Evolutionary conservation across 2,329 filamentous ascomycete genomes (phyloP), one percentile per base, ranked within the genome.

Genomic region (Lojkania enalia): DNA sequence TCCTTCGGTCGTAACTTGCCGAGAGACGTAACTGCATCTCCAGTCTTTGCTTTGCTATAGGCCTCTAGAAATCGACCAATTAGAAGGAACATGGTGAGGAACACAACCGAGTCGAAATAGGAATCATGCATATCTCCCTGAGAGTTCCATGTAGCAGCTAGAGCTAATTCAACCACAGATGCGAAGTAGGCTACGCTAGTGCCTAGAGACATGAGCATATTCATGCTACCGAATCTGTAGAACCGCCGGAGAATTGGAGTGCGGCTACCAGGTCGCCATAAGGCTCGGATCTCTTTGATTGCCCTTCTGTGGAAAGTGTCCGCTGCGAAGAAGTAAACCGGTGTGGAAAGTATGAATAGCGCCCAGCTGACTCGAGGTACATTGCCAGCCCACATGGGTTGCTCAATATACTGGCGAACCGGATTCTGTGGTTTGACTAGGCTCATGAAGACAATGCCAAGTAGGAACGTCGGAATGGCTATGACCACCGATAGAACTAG

Each of bases 201-300:
- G 4, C 90, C 91, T 2, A 95, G 78, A 5, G 87, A 94, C 71
- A 96, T 91, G 48, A 96, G 79, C 74, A 95, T 86, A 64, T 95
- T 95, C 91, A 96, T 96, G 73, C 90, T 96, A 6, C 91, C 91
- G 61, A 96, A 96, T n/a, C 87, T 84, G 67, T 90, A 90, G 61
- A 96, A 91, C 12, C 91, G 79, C 55, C 86, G 81, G 13, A 88
- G 58, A 3, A 95, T 66, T 0, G 89, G 87, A 1, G 85, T 85
- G 27, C 79, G 82, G 63, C 89, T 95, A 20, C 83, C 81, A 2
- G 75, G 83, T 16, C 86, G 80, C 91, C 91, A 96, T 51, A 96
- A 75, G 0, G 84, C 78, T 49, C 77, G 77, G 11, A 96, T 73
- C 59, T 96, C 91, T 64, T 90, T 94, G 54, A 90, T 65, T 0